These are phyloP conservation scores for Plenodomus lindquistii DNA, from an alignment of 2,329 filamentous ascomycete genomes.

Conservation along the genomic window DNA sequence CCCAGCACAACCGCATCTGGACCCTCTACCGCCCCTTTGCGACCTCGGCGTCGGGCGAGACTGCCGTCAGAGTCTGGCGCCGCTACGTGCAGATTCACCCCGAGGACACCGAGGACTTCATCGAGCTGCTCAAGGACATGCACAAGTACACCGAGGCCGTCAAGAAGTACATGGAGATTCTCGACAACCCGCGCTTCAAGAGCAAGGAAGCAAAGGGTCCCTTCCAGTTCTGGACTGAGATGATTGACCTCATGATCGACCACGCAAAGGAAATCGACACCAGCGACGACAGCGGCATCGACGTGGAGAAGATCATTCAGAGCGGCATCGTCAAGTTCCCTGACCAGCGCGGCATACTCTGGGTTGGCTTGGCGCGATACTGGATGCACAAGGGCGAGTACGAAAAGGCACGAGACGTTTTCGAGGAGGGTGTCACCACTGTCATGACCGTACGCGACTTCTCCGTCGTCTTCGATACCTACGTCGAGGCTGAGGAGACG, in stretches of 20 bases:
- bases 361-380: conserved; percentile 93
- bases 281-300: conserved; percentile 77
- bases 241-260: conserved; percentile 91
- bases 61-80: conserved; percentile 90
- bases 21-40: conserved; percentile 88
- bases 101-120: conserved; percentile 93
- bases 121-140: conserved; percentile 81
- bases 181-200: conserved; percentile 87
- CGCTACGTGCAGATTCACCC: conserved; percentile 97
- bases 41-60: conserved; percentile 85
- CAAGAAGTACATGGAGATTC: conserved; percentile 84
- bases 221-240: conserved; percentile 96
- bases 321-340: conserved; percentile 90
- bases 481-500: conserved; percentile 95
- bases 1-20: conserved; percentile 96
- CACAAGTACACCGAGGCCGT: conserved; percentile 89
- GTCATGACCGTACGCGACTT: conserved; percentile 99
- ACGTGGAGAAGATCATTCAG: conserved; percentile 88
- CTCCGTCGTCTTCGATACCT: conserved; percentile 93
- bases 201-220: conserved; percentile 94
- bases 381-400: conserved; percentile 94
- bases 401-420: conserved; percentile 88
- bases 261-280: conserved; percentile 86
- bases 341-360: conserved; percentile 92
- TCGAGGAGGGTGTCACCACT: conserved; percentile 94